Conservation (phyloP, 2,329 filamentous ascomycete species). For the Tolypocladium pustulatum region DNA sequence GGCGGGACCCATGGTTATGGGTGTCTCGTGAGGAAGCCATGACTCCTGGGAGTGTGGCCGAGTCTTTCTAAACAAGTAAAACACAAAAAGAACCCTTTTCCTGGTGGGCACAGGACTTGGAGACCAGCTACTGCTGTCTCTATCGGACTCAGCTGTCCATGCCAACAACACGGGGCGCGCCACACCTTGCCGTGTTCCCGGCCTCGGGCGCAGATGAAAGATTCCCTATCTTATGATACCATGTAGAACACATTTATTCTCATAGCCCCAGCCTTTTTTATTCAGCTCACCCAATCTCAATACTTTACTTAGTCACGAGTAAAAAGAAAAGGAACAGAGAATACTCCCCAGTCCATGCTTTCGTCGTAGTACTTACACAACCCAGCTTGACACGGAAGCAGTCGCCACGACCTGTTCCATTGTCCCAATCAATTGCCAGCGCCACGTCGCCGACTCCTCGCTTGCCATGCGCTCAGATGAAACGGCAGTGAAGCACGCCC, state of each 20-base stretch:
- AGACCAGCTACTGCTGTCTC: neutral
- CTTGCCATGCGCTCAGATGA: neutral
- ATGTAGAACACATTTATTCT: neutral
- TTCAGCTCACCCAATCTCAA: neutral
- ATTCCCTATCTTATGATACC: neutral
- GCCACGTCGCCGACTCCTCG: neutral
- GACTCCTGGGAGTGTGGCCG: neutral
- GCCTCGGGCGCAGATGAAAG: neutral
- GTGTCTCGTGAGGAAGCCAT: conserved; percentile 16
- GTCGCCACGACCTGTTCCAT: no score
- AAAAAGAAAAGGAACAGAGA: neutral
- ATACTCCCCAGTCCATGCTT: neutral
- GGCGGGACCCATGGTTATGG: conserved; percentile 52
- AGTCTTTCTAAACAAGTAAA: neutral
- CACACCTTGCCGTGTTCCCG: neutral
- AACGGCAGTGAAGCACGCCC: neutral
- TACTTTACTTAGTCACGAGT: neutral
- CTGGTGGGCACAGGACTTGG: neutral
- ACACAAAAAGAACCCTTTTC: neutral
- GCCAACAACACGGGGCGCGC: neutral
- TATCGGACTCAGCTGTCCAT: neutral
- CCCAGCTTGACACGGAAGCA: neutral
- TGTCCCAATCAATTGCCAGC: no score
- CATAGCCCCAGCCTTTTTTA: neutral
- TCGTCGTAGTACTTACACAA: no score